Evolutionary conservation across 2,329 filamentous ascomycete species (phyloP), one percentile per base, ranked within the genome.

Genomic region (Aspergillus ustus): DNA sequence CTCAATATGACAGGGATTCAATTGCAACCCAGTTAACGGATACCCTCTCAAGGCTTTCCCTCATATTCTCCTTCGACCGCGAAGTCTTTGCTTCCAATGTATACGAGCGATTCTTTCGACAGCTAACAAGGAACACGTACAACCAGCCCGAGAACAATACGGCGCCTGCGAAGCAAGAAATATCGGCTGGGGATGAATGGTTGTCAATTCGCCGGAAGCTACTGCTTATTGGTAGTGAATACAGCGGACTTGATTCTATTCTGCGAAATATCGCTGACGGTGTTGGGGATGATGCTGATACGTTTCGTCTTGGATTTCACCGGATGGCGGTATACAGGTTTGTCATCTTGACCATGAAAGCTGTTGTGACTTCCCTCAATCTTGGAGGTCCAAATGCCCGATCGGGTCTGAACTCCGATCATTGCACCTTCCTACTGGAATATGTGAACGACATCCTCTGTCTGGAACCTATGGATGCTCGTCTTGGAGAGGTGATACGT

Each of bases 1-100:
- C 22, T 20, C 49, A 34, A n/a, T 25, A 52, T 37, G 49, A 52
- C 29, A 17, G 25, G 20, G 28, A 34, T 20, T 37, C 49, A 2
- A 52, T 52, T 13, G 28, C 49, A 31, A 52, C 49, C 29, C 49
- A 34, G 29, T 34, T 52, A 52, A 52, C 49, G 15, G 49, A 52
- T 37, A 31, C 17, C 28, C 22, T 52, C 29, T 52, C 49, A 34
- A 52, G 34, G 15, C 15, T 52, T 34, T 52, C 49, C 22, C 49
- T 52, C 11, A 20, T 25, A 19, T 52, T 52, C 34, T 52, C 49
- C 15, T 52, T 52, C 34, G 49, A 52, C 28, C 49, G 4, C 28
- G 29, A 52, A 31, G 34, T 40, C 49, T 52, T 52, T 52, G 5
- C 49, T n/a, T 31, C 49, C 25, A 20, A 34, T 8, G 49, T 52